Percentiles rank a stretch among this genome's conserved stretches.
Evolutionary conservation across 2,329 filamentous ascomycete genomes (phyloP).

Genomic region (Talaromyces atroroseus): DNA sequence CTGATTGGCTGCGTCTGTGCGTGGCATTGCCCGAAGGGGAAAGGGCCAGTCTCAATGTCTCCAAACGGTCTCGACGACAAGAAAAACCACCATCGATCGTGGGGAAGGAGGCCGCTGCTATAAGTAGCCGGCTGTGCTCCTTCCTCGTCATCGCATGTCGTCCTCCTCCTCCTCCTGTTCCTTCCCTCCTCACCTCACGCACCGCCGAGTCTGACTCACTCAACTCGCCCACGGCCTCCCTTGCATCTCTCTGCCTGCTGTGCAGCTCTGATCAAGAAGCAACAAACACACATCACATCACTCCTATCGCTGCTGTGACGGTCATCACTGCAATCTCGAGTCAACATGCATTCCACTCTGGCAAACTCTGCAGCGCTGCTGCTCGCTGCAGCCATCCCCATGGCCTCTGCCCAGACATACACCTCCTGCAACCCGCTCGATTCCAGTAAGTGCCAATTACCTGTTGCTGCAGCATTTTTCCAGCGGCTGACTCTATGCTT

Average conservation of each 20-base stretch:
- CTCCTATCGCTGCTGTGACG: not conserved
- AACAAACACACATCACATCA: not conserved
- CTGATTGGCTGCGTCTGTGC: not conserved
- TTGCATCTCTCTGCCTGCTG: not conserved
- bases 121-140: not conserved
- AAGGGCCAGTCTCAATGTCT: conserved; percentile 3
- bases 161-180: not conserved
- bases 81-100: not conserved
- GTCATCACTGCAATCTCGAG: not conserved
- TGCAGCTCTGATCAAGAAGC: too few species aligned
- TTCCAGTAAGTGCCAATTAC: conserved; percentile 21
- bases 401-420: conserved; percentile 60
- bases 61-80: not conserved
- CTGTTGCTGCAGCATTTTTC: not conserved
- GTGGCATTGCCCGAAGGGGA: not conserved
- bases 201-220: not conserved
- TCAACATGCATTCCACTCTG: conserved; percentile 26
- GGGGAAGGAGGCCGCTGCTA: not conserved
- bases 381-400: conserved; percentile 23
- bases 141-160: not conserved
- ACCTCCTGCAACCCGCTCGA: conserved; percentile 66
- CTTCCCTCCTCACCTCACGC: not conserved
- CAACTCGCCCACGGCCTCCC: not conserved
- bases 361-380: conserved; percentile 27
- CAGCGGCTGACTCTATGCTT: conserved; percentile 1